Percentiles rank a stretch among this genome's conserved stretches.
phyloP scores from a whole-genome alignment of 495 filamentous ascomycete genomes.

The Penicillium fimorum region DNA sequence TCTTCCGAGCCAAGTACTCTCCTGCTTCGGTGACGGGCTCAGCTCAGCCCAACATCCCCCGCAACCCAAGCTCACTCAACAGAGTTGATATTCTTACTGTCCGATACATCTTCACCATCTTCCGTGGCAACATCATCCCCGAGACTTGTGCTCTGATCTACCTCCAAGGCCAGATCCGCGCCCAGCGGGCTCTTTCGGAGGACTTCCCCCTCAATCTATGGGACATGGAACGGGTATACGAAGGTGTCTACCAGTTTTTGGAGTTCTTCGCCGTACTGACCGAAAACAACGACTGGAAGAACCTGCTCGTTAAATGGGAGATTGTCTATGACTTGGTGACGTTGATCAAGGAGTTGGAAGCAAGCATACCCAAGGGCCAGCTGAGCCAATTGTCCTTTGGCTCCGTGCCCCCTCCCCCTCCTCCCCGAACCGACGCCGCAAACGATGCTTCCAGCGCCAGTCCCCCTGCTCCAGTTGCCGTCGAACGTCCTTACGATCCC shows the following conservation, averaged over 20 bases:
- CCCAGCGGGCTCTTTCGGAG: conserved; percentile 60
- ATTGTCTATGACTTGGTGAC: conserved; percentile 79
- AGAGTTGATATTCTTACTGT: conserved; percentile 67
- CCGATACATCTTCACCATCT: conserved; percentile 88
- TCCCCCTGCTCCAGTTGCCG: conserved; percentile 45
- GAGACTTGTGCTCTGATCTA: conserved; percentile 92
- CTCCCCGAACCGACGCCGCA: conserved; percentile 30
- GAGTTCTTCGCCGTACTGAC: conserved; percentile 92
- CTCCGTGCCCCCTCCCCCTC: conserved; percentile 27
- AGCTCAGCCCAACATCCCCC: conserved; percentile 34
- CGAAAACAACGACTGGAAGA: conserved; percentile 66
- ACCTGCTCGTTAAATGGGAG: conserved; percentile 84
- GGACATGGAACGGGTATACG: conserved; percentile 91
- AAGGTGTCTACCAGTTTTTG: conserved; percentile 88
- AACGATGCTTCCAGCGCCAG: conserved; percentile 29
- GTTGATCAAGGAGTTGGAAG: conserved; percentile 80
- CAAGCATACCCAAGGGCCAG: conserved; percentile 73
- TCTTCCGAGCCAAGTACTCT: conserved; percentile 72
- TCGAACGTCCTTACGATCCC: conserved; percentile 57
- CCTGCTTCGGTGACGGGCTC: conserved; percentile 49
- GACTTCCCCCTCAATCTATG: conserved; percentile 93
- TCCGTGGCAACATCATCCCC: conserved; percentile 86
- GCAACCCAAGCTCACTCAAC: conserved; percentile 36
- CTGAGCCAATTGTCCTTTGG: conserved; percentile 47
- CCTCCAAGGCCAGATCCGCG: conserved; percentile 83